These are phyloP conservation scores for Termitomyces sp. DNA, from an alignment of 768 basidiomycete species.

Conservation along the genomic window DNA sequence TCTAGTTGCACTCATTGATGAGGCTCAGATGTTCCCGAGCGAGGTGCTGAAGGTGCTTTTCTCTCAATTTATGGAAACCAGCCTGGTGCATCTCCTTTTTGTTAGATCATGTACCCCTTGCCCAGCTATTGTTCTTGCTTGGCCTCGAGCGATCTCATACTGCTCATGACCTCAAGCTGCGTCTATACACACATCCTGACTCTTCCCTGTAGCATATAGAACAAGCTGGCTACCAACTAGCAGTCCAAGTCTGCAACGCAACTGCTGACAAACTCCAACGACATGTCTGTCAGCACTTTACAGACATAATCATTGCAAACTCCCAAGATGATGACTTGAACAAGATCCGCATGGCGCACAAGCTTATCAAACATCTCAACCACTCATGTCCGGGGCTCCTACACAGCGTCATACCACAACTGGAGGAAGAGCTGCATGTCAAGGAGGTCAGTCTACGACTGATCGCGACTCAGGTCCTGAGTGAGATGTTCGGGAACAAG, in stretches of 20 bases:
- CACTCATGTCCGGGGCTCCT: conserved; percentile 80
- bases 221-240: conserved; percentile 77
- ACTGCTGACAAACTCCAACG: conserved; percentile 87
- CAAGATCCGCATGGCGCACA: conserved; percentile 75
- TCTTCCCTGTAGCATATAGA: conserved; percentile 52
- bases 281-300: conserved; percentile 89
- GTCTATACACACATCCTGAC: not conserved
- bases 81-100: conserved; percentile 48
- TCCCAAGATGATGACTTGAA: conserved; percentile 62
- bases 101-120: too few species aligned
- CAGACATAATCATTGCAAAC: conserved; percentile 75
- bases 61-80: conserved; percentile 82
- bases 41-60: conserved; percentile 81
- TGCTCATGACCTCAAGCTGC: too few species aligned
- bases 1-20: conserved; percentile 86
- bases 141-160: too few species aligned
- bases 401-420: conserved; percentile 87
- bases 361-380: conserved; percentile 81
- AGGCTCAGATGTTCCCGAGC: conserved; percentile 70
- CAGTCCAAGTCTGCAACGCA: conserved; percentile 80
- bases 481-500: conserved; percentile 87
- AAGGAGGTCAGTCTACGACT: conserved; percentile 69
- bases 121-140: too few species aligned
- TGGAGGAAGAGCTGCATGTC: conserved; percentile 86
- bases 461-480: conserved; percentile 84